Conservation (phyloP, 148 eudicot genomes). For the Rhododendron ferrugineum region DNA sequence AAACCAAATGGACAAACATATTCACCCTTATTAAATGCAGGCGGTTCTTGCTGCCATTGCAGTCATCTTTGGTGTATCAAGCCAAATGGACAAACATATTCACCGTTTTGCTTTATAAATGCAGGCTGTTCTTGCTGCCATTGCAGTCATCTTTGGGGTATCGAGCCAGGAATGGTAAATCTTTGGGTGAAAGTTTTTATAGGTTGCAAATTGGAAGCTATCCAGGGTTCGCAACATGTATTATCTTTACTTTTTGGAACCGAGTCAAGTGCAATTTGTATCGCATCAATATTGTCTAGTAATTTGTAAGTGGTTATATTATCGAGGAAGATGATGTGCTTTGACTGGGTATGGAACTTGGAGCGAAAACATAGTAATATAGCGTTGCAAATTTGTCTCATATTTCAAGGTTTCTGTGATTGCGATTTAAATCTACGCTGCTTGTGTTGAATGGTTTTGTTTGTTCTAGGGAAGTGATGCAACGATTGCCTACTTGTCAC, state of each 20-base stretch:
- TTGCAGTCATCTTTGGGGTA: slow-evolving; percentile 9
- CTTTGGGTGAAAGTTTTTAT: not conserved
- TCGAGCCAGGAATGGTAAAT: not conserved
- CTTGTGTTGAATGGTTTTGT: not conserved
- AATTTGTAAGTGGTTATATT: not conserved
- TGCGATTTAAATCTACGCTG: not conserved
- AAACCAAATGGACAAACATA: not conserved
- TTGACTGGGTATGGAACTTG: not conserved
- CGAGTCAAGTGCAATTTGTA: not conserved
- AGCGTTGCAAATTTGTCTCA: not conserved
- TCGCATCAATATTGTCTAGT: not conserved
- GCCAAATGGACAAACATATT: not conserved
- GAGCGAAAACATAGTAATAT: not conserved
- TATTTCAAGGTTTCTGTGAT: not conserved
- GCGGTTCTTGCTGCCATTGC: slow-evolving; percentile 14
- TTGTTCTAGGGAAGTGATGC: not conserved
- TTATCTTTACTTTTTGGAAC: not conserved
- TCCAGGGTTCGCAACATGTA: not conserved
- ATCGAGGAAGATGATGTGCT: not conserved
- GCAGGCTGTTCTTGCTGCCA: slow-evolving; percentile 18
- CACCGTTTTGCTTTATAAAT: not conserved
- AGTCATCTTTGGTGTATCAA: not conserved
- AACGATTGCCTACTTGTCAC: not conserved
- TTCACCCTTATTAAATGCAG: not conserved
- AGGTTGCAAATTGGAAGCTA: not conserved